A percentile compares a stretch with the other conserved stretches of the same genome.
Evolutionary conservation across 495 filamentous ascomycete species (phyloP).

Genomic region (Poronia punctata): DNA sequence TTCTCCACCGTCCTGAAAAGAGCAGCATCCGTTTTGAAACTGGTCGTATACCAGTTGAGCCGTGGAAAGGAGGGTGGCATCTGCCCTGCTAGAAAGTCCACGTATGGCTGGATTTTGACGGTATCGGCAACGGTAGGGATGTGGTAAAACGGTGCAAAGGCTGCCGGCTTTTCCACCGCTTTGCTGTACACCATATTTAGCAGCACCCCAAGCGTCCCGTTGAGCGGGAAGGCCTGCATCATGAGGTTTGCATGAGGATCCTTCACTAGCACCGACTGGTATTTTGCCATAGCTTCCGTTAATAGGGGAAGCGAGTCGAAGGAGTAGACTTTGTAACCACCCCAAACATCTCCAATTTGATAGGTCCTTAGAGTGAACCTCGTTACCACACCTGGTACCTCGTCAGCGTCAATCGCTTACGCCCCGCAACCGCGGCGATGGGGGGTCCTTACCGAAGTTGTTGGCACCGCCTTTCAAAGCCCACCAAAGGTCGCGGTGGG

Average conservation of each 20-base stretch:
- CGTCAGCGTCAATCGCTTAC: conserved; percentile 13
- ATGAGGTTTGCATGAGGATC: conserved; percentile 23
- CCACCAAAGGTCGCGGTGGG: conserved; percentile 34
- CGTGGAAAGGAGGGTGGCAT: conserved; percentile 7
- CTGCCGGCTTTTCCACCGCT: conserved; percentile 13
- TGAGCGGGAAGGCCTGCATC: conserved; percentile 21
- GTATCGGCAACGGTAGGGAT: conserved; percentile 16
- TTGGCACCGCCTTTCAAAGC: conserved; percentile 42
- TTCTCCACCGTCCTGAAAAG: conserved; percentile 11
- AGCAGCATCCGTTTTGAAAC: conserved; percentile 17
- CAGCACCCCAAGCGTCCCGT: conserved; percentile 20
- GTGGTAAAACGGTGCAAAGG: conserved; percentile 17
- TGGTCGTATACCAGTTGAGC: conserved; percentile 20
- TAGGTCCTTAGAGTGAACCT: conserved; percentile 38
- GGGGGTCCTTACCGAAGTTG: conserved; percentile 41
- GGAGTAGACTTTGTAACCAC: conserved; percentile 32
- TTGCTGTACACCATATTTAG: conserved; percentile 23
- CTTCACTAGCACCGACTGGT: conserved; percentile 17
- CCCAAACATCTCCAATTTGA: conserved; percentile 33
- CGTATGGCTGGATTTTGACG: conserved; percentile 19
- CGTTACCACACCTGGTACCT: conserved; percentile 28
- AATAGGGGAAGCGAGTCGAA: conserved; percentile 19
- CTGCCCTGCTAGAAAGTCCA: conserved; percentile 11
- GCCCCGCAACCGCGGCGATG: neutral
- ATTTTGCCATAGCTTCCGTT: conserved; percentile 16